A percentile compares a stretch with the other conserved stretches of the same genome.
Conservation (phyloP, 208 protist genomes). For the Trypanosoma mega region DNA sequence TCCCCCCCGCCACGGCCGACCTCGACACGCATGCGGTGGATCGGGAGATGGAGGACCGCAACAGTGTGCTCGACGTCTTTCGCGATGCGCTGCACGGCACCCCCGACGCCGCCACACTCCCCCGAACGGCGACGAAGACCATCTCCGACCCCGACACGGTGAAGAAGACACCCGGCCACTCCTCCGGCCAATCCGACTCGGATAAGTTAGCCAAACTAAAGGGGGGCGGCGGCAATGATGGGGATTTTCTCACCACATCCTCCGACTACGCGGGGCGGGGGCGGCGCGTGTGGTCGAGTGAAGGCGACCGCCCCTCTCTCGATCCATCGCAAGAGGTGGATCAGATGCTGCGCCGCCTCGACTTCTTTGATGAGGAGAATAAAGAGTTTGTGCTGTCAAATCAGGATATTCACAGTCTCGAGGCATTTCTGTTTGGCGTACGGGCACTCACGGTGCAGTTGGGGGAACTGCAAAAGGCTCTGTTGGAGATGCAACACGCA, state of each 20-base stretch:
- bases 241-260: too few relatives aligned
- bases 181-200: constrained; percentile 12
- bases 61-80: constrained; percentile 2
- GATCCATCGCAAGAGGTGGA: neutral
- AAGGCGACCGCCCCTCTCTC: constrained; percentile 8
- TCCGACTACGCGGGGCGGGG: neutral
- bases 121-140: neutral
- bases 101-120: too few relatives aligned
- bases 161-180: constrained; percentile 13
- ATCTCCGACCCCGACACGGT: constrained; percentile 11
- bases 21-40: neutral
- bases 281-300: neutral
- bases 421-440: constrained; percentile 85
- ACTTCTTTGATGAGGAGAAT: constrained; percentile 59
- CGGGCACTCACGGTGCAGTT: constrained; percentile 67
- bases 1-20: too few relatives aligned
- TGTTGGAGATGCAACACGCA: constrained; percentile 80
- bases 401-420: constrained; percentile 86
- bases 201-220: constrained; percentile 15
- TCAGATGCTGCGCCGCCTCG: constrained; percentile 38
- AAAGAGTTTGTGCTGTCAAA: constrained; percentile 85
- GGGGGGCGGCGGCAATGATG: too few relatives aligned
- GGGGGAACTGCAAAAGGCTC: constrained; percentile 78
- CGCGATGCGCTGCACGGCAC: too few relatives aligned
- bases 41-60: neutral